Evolutionary conservation across 371 early-diverging fungal genomes (phyloP).

Genomic region (Capillidium heterosporum): DNA sequence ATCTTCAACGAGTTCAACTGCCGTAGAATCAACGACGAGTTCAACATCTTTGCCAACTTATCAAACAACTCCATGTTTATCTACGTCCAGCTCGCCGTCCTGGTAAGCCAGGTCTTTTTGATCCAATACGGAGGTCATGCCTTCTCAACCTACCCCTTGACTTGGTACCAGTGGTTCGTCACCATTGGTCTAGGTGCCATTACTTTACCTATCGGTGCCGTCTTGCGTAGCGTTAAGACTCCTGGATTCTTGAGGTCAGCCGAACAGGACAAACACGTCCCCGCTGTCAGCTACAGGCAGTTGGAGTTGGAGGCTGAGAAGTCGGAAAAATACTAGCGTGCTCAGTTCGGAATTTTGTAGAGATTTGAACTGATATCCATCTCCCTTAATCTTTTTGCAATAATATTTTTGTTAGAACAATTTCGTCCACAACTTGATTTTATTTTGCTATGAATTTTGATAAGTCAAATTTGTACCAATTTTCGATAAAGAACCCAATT

Average conservation of each 20-base stretch:
- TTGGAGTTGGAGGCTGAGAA: conserved; percentile 30
- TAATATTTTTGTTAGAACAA: no score
- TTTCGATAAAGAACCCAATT: no score
- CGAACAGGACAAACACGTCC: conserved; percentile 18
- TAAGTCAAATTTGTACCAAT: no score
- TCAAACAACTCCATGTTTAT: conserved; percentile 34
- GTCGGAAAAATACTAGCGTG: conserved; percentile 6
- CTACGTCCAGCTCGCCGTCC: conserved; percentile 29
- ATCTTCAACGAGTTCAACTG: conserved; percentile 59
- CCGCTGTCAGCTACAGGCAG: conserved; percentile 21
- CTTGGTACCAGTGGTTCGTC: conserved; percentile 35
- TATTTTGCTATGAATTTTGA: no score
- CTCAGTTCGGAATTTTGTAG: no score
- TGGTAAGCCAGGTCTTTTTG: conserved; percentile 33
- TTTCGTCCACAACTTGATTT: no score
- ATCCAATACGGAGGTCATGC: conserved; percentile 38
- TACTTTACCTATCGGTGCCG: conserved; percentile 45
- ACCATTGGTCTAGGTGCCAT: conserved; percentile 39
- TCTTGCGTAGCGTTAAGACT: conserved; percentile 40
- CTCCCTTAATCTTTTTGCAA: no score
- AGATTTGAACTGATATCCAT: no score
- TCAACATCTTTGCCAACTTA: conserved; percentile 40
- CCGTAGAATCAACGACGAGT: conserved; percentile 37
- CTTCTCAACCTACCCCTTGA: conserved; percentile 30
- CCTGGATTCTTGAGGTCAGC: no score